These are phyloP conservation scores for Chaetoceros muelleri DNA, from an alignment of 108 stramenopile species.

Conservation along the genomic window DNA sequence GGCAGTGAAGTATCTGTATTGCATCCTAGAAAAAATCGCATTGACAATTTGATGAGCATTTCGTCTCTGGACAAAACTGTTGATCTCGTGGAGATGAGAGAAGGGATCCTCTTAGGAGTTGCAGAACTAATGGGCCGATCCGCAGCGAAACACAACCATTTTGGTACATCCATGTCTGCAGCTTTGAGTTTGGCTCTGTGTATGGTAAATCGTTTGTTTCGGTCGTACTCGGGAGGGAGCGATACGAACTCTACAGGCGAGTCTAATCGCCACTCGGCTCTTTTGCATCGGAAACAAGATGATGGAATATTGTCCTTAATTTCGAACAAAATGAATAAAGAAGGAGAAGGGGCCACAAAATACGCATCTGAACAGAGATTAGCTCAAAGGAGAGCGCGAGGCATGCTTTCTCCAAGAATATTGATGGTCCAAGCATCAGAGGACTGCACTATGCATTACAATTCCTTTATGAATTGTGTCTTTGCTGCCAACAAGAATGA, in stretches of 20 bases:
- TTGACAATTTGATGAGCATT: constrained; percentile 29
- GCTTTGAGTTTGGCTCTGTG: constrained; percentile 62
- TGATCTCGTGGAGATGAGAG: constrained; percentile 38
- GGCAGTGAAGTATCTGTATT: constrained; percentile 50
- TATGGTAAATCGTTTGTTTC: constrained; percentile 67
- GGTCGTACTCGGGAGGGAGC: constrained; percentile 38
- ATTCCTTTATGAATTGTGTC: constrained; percentile 84
- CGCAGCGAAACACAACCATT: constrained; percentile 1
- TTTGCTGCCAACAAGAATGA: constrained; percentile 64
- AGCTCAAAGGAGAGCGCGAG: constrained; percentile 4
- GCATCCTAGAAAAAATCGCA: constrained; percentile 61
- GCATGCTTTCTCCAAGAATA: constrained; percentile 41
- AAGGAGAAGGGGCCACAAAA: constrained; percentile 12
- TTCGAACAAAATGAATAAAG: constrained; percentile 12
- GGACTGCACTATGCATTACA: constrained; percentile 78
- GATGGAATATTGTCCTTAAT: constrained; percentile 63
- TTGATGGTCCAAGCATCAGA: constrained; percentile 77
- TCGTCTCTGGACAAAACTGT: constrained; percentile 37
- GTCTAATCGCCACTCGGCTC: constrained; percentile 5
- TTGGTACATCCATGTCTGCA: constrained; percentile 51
- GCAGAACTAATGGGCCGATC: constrained; percentile 43
- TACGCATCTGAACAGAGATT: constrained; percentile 4
- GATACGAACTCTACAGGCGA: constrained; percentile 48
- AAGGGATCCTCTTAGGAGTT: constrained; percentile 49
- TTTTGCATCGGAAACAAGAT: constrained; percentile 34